These are phyloP conservation scores for Blastocystis sp. DNA, from an alignment of 352 stramenopile species.

Conservation along the genomic window DNA sequence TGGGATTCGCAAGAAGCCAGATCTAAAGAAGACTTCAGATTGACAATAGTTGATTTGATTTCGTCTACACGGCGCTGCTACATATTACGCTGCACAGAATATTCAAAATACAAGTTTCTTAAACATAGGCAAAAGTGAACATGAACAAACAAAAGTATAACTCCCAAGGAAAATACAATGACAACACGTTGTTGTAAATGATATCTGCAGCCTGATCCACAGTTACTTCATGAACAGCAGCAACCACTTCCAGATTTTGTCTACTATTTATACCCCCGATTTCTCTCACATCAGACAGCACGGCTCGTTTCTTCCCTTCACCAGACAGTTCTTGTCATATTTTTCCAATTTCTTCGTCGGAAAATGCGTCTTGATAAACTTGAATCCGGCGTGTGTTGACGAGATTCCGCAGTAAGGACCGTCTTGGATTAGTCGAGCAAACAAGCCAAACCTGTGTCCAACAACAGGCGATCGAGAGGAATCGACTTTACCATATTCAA, in stretches of 20 bases:
- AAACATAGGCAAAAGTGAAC: neutral
- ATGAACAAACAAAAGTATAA: conserved; percentile 49
- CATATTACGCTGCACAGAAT: neutral
- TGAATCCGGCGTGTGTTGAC: conserved; percentile 73
- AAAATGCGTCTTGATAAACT: conserved; percentile 74
- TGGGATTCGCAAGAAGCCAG: neutral
- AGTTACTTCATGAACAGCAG: neutral
- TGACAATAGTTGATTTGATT: neutral
- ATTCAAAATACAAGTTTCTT: conserved; percentile 31
- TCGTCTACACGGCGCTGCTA: conserved; percentile 19
- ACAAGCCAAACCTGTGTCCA: conserved; percentile 68
- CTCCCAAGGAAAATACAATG: conserved; percentile 55
- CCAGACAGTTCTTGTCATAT: conserved; percentile 68
- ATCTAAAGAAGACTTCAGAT: neutral
- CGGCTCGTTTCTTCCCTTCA: conserved; percentile 78
- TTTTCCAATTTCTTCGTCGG: conserved; percentile 75
- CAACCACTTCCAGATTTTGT: conserved; percentile 22
- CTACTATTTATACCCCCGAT: neutral
- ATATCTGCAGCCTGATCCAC: neutral
- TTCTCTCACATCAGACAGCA: conserved; percentile 64
- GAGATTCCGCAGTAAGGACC: conserved; percentile 80
- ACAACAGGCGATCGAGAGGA: conserved; percentile 72
- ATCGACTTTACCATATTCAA: conserved; percentile 74
- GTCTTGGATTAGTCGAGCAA: conserved; percentile 64
- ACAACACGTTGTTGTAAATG: conserved; percentile 19